These are phyloP conservation scores for Dothidotthia symphoricarpi DNA, from an alignment of 2,329 filamentous ascomycete genomes.

Conservation along the genomic window DNA sequence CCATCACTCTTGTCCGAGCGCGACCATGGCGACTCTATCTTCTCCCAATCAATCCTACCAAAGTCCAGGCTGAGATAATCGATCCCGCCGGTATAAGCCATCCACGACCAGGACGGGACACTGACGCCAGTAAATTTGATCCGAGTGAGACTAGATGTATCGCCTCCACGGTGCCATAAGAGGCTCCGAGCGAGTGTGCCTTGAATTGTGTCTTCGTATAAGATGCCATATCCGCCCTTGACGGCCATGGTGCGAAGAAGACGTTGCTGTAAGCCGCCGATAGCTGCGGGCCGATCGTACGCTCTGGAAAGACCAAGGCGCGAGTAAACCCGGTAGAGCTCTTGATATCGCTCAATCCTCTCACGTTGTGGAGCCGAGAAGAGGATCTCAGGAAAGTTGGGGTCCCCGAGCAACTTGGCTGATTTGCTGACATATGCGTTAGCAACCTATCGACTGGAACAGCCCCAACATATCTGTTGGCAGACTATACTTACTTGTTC, in stretches of 20 bases:
- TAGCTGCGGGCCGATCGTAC: constrained; percentile 33
- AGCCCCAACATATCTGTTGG: background rate
- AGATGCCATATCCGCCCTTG: constrained; percentile 34
- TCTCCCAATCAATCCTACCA: constrained; percentile 3
- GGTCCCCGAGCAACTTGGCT: constrained; percentile 30
- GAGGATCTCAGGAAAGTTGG: constrained; percentile 19
- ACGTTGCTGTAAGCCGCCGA: constrained; percentile 34
- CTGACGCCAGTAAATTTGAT: background rate
- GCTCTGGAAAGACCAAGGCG: constrained; percentile 19
- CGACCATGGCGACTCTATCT: constrained; percentile 3
- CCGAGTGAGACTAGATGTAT: background rate
- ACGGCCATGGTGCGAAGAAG: constrained; percentile 20
- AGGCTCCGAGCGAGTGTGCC: constrained; percentile 30
- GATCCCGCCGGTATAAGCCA: constrained; percentile 19
- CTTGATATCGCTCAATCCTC: constrained; percentile 19
- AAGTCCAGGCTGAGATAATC: constrained; percentile 10
- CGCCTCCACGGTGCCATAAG: constrained; percentile 28
- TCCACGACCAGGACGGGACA: constrained; percentile 18
- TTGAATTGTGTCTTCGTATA: constrained; percentile 18
- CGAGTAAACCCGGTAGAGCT: constrained; percentile 34
- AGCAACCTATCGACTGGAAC: background rate
- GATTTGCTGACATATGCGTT: constrained; percentile 11
- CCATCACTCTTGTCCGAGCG: constrained; percentile 4
- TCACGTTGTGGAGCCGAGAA: background rate
- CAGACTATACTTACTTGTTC: constrained; percentile 22